Percentiles rank a stretch among this genome's conserved stretches.
These are phyloP conservation scores for Geum urbanum DNA, from an alignment of 306 rosid species.

Conservation along the genomic window DNA sequence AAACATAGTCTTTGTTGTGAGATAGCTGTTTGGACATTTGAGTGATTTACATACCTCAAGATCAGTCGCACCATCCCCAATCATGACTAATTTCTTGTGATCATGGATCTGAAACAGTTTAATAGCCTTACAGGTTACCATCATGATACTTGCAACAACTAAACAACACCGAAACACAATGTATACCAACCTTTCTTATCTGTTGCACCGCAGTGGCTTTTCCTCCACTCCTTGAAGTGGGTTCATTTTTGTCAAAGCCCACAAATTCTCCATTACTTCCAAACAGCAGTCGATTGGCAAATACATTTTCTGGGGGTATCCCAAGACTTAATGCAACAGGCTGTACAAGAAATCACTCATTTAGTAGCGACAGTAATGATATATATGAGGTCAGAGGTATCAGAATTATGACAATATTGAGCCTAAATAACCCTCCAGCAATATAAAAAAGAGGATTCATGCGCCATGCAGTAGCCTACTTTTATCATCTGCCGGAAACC, in stretches of 20 bases:
- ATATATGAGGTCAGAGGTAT: neutral
- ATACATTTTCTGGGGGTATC: conserved; percentile 62
- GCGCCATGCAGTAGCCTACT: conserved; percentile 40
- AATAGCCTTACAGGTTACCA: conserved; percentile 31
- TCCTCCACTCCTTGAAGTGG: conserved; percentile 92
- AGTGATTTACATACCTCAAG: conserved; percentile 59
- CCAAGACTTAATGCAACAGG: conserved; percentile 84
- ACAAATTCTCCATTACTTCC: conserved; percentile 80
- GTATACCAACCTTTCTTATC: conserved; percentile 62
- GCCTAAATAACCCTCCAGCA: neutral
- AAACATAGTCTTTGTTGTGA: neutral
- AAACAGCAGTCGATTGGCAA: conserved; percentile 82
- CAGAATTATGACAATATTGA: neutral
- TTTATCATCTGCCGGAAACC: conserved; percentile 96
- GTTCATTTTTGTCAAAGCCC: conserved; percentile 78
- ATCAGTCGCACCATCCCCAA: conserved; percentile 97
- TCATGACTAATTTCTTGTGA: conserved; percentile 69
- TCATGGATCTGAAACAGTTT: conserved; percentile 55
- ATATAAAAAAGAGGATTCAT: neutral
- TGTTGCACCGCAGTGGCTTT: conserved; percentile 83
- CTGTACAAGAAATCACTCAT: conserved; percentile 38
- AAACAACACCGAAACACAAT: conserved; percentile 11
- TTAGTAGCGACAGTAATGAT: conserved; percentile 19
- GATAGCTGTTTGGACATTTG: conserved; percentile 6
- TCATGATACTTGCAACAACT: conserved; percentile 4